These are phyloP conservation scores for Malassezia cuniculi DNA, from an alignment of 1,284 basidiomycete species.

Conservation along the genomic window DNA sequence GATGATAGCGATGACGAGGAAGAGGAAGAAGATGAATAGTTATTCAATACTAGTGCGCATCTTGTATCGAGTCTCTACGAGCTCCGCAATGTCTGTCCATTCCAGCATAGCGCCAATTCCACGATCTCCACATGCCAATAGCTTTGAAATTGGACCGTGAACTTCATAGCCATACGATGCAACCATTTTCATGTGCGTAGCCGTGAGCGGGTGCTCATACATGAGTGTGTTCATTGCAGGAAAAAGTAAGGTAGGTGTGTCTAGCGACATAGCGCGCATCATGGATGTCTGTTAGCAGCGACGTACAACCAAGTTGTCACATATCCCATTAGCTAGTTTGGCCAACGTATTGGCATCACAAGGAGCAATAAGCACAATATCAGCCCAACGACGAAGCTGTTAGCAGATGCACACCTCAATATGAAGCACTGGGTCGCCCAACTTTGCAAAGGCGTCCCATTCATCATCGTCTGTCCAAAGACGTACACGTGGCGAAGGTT, in stretches of 20 bases:
- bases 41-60: neutral
- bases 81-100: conserved; percentile 28
- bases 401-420: conserved; percentile 53
- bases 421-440: conserved; percentile 86
- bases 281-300: conserved; percentile 59
- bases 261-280: conserved; percentile 68
- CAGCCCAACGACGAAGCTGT: conserved; percentile 77
- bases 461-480: conserved; percentile 87
- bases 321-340: conserved; percentile 74
- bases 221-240: conserved; percentile 98
- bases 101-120: conserved; percentile 49
- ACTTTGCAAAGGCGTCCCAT: conserved; percentile 60
- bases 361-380: conserved; percentile 82
- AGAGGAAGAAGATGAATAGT: conserved; percentile 20
- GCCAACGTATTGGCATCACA: conserved; percentile 89
- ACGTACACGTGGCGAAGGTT: conserved; percentile 46
- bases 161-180: conserved; percentile 68
- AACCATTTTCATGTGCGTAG: conserved; percentile 61
- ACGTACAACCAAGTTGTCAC: conserved; percentile 75
- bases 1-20: conserved; percentile 17
- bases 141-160: conserved; percentile 71
- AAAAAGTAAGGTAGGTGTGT: conserved; percentile 72
- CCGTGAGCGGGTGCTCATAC: conserved; percentile 87
- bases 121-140: conserved; percentile 79
- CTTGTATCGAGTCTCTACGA: conserved; percentile 14